Conservation (phyloP, 306 rosid species). For the Trifolium fragiferum region DNA sequence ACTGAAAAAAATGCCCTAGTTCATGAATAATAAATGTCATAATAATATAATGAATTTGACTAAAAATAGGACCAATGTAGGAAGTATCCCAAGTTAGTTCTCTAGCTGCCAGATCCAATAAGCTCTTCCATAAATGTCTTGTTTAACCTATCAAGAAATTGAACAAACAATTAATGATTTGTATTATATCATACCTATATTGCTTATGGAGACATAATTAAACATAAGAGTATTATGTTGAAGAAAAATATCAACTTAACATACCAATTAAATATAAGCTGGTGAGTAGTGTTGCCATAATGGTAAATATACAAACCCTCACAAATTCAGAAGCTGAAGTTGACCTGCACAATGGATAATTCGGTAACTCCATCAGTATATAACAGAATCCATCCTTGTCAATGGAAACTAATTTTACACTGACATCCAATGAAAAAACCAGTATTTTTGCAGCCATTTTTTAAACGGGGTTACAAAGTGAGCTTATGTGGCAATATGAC, state of each 20-base stretch:
- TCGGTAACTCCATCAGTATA: neutral
- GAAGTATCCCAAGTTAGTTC: slow-evolving; percentile 42
- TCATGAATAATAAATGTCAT: too few species aligned
- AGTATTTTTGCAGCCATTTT: neutral
- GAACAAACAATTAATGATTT: slow-evolving; percentile 3
- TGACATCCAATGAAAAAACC: neutral
- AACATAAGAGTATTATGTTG: neutral
- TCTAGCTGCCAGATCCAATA: slow-evolving; percentile 37
- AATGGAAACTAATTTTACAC: neutral
- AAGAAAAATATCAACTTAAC: neutral
- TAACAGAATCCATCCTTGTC: neutral
- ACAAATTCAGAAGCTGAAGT: slow-evolving; percentile 58
- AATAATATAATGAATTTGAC: too few species aligned
- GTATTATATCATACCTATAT: too few species aligned
- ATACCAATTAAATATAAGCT: slow-evolving; percentile 61
- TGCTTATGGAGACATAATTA: neutral
- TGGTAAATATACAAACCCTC: slow-evolving; percentile 50
- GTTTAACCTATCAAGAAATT: slow-evolving; percentile 45
- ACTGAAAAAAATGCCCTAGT: too few species aligned
- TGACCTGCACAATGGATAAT: slow-evolving; percentile 60
- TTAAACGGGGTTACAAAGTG: neutral
- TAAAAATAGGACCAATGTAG: slow-evolving; percentile 29
- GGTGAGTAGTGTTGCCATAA: slow-evolving; percentile 48
- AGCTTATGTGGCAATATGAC: neutral
- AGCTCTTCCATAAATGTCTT: slow-evolving; percentile 32